Evolutionary conservation across 371 early-diverging fungal genomes (phyloP).

Genomic region (Syncephalis plumigaleata): DNA sequence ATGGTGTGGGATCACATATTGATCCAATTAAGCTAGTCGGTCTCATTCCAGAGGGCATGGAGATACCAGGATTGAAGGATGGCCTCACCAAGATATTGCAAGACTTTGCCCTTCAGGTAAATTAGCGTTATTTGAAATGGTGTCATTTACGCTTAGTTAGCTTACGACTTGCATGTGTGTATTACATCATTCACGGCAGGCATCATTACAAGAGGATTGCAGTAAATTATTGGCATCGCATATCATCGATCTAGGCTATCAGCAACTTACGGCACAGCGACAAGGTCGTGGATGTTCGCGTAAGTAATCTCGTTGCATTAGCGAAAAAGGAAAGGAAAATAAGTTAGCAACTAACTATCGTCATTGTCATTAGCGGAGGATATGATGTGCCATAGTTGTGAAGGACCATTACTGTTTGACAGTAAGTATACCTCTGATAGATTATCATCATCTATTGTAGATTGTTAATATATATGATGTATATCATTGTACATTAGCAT

Average conservation of each 20-base stretch:
- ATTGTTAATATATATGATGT: no score
- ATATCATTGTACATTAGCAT: conserved; percentile 9
- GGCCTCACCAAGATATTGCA: conserved; percentile 71
- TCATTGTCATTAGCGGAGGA: conserved; percentile 21
- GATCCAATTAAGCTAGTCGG: conserved; percentile 64
- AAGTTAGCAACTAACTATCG: background rate
- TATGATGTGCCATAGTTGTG: conserved; percentile 40
- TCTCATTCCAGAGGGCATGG: conserved; percentile 57
- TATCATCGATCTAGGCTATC: conserved; percentile 56
- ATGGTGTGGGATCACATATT: conserved; percentile 70
- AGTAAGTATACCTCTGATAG: conserved; percentile 13
- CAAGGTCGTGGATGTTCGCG: conserved; percentile 37
- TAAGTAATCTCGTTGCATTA: conserved; percentile 8
- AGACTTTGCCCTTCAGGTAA: conserved; percentile 76
- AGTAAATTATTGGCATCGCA: conserved; percentile 71
- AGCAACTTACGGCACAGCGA: conserved; percentile 49
- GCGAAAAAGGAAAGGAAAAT: background rate
- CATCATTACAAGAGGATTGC: conserved; percentile 66
- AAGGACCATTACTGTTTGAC: conserved; percentile 28
- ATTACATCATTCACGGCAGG: no score
- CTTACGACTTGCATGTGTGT: background rate
- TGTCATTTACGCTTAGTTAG: background rate
- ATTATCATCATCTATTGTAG: conserved; percentile 7
- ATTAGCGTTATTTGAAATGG: background rate
- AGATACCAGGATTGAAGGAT: conserved; percentile 62